A percentile compares a stretch with the other conserved stretches of the same genome.
Evolutionary conservation across 257 asterid genomes (phyloP).

Genomic region (Solanum sparsipilum): DNA sequence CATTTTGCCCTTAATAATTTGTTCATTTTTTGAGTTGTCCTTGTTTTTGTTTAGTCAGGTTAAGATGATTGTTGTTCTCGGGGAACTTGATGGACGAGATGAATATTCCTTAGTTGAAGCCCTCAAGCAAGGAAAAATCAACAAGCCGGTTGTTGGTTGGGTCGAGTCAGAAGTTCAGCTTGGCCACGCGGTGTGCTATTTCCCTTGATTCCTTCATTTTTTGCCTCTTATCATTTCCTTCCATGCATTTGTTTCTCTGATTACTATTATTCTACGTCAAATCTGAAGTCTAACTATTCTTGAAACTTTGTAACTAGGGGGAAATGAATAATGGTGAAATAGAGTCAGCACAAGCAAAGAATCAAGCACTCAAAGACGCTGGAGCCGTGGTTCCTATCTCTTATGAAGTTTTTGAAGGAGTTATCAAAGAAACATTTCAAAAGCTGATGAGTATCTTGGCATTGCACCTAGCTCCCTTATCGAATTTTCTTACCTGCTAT

Average conservation of each 20-base stretch:
- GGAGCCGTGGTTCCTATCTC: slow-evolving; percentile 97
- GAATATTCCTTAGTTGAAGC: slow-evolving; percentile 97
- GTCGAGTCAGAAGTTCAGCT: slow-evolving; percentile 98
- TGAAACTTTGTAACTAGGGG: slow-evolving; percentile 39
- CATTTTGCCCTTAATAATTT: not conserved
- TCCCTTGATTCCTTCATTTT: not conserved
- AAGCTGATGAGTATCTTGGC: slow-evolving; percentile 43
- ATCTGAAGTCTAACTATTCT: not conserved
- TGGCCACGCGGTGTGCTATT: slow-evolving; percentile 87
- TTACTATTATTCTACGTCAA: not conserved
- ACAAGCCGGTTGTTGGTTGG: slow-evolving; percentile 93
- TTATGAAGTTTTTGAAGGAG: slow-evolving; percentile 74
- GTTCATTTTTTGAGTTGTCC: not conserved
- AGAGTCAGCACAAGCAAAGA: slow-evolving; percentile 99
- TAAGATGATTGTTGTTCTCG: slow-evolving; percentile 94
- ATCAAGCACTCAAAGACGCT: slow-evolving; percentile 84
- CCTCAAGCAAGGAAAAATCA: slow-evolving; percentile 84
- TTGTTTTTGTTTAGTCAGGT: slow-evolving; percentile 27
- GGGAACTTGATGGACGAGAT: slow-evolving; percentile 98
- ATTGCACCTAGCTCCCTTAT: not conserved
- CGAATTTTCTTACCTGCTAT: slow-evolving; percentile 2
- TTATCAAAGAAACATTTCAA: slow-evolving; percentile 63
- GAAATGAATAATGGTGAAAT: slow-evolving; percentile 96
- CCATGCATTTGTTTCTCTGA: not conserved
- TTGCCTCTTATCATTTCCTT: not conserved